Percentiles rank a stretch among this genome's conserved stretches.
Evolutionary conservation across 208 protist species (phyloP).

Genomic region (Angomonas ambiguus): DNA sequence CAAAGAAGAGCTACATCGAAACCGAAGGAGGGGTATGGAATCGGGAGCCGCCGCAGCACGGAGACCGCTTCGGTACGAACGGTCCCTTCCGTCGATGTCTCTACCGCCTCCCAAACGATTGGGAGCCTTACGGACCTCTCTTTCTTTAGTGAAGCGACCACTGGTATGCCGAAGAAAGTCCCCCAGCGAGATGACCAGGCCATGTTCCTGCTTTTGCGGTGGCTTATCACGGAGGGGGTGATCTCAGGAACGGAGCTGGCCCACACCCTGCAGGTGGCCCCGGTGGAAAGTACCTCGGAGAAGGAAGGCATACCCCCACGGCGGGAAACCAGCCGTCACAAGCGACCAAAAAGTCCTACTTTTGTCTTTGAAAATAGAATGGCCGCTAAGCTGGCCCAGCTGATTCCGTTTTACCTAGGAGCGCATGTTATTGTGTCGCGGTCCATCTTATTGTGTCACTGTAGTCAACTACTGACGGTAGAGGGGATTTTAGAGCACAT

Average conservation of each 20-base stretch:
- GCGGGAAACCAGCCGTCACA: neutral
- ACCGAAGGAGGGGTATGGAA: neutral
- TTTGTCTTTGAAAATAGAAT: neutral
- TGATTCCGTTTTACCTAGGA: conserved; percentile 49
- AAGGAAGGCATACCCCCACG: neutral
- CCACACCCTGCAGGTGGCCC: conserved; percentile 19
- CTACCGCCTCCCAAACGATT: neutral
- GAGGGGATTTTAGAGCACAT: conserved; percentile 45
- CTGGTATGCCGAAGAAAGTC: neutral
- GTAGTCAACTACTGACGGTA: conserved; percentile 26
- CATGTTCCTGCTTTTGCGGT: conserved; percentile 38
- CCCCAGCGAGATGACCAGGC: conserved; percentile 6
- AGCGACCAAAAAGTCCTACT: neutral
- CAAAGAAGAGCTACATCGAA: neutral
- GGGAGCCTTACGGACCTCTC: neutral
- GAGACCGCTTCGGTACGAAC: neutral
- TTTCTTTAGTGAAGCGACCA: neutral
- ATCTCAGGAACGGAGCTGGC: conserved; percentile 23
- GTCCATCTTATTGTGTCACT: conserved; percentile 50
- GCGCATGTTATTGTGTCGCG: conserved; percentile 58
- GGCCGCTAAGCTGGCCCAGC: conserved; percentile 20
- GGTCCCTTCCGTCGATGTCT: neutral
- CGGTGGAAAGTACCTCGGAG: too few species aligned
- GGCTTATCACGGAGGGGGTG: conserved; percentile 32
- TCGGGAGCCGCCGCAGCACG: neutral